phyloP scores from a whole-genome alignment of 371 early-diverging fungal species.

The Cokeromyces recurvatus region DNA sequence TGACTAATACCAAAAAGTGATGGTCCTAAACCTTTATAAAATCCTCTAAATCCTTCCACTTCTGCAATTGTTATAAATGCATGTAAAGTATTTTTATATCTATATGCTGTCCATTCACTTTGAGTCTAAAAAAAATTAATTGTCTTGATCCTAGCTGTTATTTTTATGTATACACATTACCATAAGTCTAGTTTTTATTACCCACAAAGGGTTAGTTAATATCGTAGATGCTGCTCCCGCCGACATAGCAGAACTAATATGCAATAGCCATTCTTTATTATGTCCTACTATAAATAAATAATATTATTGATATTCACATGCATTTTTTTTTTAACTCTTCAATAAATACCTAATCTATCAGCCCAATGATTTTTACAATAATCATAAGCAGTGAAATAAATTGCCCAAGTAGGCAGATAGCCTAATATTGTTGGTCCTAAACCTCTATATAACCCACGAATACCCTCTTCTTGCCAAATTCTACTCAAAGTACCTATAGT shows the following conservation, averaged over 20 bases:
- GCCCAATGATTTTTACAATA: slow-evolving; percentile 50
- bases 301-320: no score
- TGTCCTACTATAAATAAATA: no score
- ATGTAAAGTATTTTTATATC: slow-evolving; percentile 66
- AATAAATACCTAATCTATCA: slow-evolving; percentile 20
- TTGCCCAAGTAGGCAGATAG: slow-evolving; percentile 86
- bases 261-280: slow-evolving; percentile 58
- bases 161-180: slow-evolving; percentile 24
- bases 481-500: slow-evolving; percentile 60
- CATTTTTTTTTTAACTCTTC: neutral
- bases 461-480: slow-evolving; percentile 77
- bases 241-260: slow-evolving; percentile 81
- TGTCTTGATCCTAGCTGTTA: neutral
- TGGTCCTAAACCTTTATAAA: slow-evolving; percentile 88
- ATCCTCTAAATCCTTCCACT: slow-evolving; percentile 73
- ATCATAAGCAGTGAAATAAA: slow-evolving; percentile 82
- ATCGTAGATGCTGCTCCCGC: slow-evolving; percentile 82
- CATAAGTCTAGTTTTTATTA: slow-evolving; percentile 90
- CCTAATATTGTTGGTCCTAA: slow-evolving; percentile 81
- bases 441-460: slow-evolving; percentile 85
- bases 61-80: slow-evolving; percentile 67
- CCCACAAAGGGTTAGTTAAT: slow-evolving; percentile 91
- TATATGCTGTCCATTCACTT: slow-evolving; percentile 60
- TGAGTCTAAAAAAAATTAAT: slow-evolving; percentile 55
- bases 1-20: slow-evolving; percentile 90